Percentiles rank a stretch among this genome's conserved stretches.
Evolutionary conservation across 169 alveolate genomes (phyloP).

Genomic region (Cryptosporidium meleagridis): DNA sequence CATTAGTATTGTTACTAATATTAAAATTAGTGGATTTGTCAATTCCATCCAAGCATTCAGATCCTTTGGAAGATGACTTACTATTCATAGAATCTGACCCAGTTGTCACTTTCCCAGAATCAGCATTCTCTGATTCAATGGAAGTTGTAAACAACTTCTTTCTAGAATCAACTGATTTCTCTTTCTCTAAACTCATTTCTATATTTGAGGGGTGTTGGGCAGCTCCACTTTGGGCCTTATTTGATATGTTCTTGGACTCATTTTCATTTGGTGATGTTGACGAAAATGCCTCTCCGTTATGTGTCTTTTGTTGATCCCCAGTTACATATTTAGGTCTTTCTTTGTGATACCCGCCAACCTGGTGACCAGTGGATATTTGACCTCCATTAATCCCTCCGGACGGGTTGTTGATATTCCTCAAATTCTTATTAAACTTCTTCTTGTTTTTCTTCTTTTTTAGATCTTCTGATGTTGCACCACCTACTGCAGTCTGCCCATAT

Average conservation of each 20-base stretch:
- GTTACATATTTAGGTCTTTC: neutral
- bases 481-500: neutral
- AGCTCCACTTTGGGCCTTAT: neutral
- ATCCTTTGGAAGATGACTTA: neutral
- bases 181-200: neutral
- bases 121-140: neutral
- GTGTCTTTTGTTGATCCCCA: neutral
- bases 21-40: neutral
- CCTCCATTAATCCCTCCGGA: neutral
- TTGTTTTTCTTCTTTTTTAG: neutral
- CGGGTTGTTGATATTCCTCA: neutral
- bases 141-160: neutral
- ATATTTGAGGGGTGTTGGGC: neutral
- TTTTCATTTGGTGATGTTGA: conserved; percentile 5
- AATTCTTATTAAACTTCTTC: neutral
- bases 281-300: neutral
- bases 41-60: neutral
- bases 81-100: neutral
- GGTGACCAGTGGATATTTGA: neutral
- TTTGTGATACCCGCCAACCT: neutral
- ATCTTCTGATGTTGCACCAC: neutral
- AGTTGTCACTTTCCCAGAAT: neutral
- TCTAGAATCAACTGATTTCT: neutral
- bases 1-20: no score
- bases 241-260: neutral